These are phyloP conservation scores for Staphylotrichum longicolle DNA, from an alignment of 495 filamentous ascomycete species.

Conservation along the genomic window DNA sequence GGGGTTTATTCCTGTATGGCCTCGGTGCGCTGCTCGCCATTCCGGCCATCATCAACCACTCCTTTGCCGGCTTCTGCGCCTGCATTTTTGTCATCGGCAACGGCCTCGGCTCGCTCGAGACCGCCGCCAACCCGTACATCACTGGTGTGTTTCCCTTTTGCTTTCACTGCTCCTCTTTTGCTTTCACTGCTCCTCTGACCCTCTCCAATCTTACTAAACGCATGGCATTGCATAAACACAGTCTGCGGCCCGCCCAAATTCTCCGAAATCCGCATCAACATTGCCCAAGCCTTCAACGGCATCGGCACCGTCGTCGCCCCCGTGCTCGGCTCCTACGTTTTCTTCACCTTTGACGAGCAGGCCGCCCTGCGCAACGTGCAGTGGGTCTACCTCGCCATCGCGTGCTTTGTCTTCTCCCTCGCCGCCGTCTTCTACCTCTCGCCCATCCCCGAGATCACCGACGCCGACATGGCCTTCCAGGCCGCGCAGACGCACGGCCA, in stretches of 20 bases:
- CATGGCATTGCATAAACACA: conserved; percentile 3
- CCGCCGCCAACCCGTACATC: conserved; percentile 57
- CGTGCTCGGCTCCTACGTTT: conserved; percentile 63
- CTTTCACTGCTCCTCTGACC: too few relatives aligned
- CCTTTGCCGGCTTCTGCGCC: conserved; percentile 68
- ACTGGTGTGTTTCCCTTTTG: conserved; percentile 9
- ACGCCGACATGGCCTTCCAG: conserved; percentile 62
- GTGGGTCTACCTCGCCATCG: conserved; percentile 74
- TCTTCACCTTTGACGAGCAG: conserved; percentile 59
- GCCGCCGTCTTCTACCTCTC: conserved; percentile 63
- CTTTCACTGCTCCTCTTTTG: not conserved
- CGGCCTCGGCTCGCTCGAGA: conserved; percentile 67
- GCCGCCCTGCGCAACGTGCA: conserved; percentile 59
- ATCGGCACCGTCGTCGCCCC: conserved; percentile 63
- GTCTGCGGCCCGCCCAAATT: conserved; percentile 66
- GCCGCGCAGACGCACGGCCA: conserved; percentile 44
- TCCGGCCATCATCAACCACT: conserved; percentile 52
- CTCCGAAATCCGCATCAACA: conserved; percentile 66
- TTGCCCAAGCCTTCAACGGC: conserved; percentile 66
- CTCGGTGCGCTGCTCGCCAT: conserved; percentile 54
- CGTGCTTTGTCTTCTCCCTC: conserved; percentile 63
- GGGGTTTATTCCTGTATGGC: conserved; percentile 35
- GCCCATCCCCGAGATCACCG: conserved; percentile 68
- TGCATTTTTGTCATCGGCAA: conserved; percentile 68
- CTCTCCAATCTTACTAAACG: not conserved